Evolutionary conservation across 2,329 filamentous ascomycete genomes (phyloP).

Genomic region (Pochonia chlamydosporia): DNA sequence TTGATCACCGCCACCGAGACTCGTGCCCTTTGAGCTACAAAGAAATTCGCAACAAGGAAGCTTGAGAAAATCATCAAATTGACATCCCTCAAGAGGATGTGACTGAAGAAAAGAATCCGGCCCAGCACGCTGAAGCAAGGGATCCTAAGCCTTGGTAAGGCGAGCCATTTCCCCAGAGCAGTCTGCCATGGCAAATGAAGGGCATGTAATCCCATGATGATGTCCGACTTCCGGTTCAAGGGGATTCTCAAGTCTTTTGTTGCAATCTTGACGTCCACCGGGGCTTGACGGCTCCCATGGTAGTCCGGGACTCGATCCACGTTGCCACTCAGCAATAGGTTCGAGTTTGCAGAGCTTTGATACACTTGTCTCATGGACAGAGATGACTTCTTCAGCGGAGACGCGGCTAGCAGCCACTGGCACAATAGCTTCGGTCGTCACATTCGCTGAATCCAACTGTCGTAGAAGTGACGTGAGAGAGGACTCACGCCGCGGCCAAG

Average conservation of each 20-base stretch:
- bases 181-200: not conserved
- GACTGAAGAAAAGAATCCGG: not conserved
- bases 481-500: conserved; percentile 39
- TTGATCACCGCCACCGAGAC: not conserved
- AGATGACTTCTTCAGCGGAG: conserved; percentile 24
- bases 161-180: not conserved
- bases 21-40: not conserved
- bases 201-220: not conserved
- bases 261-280: conserved; percentile 37
- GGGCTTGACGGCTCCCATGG: conserved; percentile 1
- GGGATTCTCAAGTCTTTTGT: conserved; percentile 4
- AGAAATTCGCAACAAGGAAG: not conserved
- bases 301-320: conserved; percentile 27
- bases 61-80: not conserved
- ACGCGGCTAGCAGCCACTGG: conserved; percentile 19
- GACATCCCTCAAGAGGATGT: not conserved
- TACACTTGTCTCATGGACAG: conserved; percentile 16
- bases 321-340: conserved; percentile 13
- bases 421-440: conserved; percentile 28
- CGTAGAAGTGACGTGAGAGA: conserved; percentile 30
- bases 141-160: conserved; percentile 6
- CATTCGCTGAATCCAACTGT: conserved; percentile 21
- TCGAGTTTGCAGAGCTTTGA: not conserved
- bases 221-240: not conserved
- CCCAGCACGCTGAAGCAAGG: not conserved